Percentiles rank a stretch among this genome's conserved stretches.
These are phyloP conservation scores for Pythium dissotocum DNA, from an alignment of 352 stramenopile species.

Conservation along the genomic window DNA sequence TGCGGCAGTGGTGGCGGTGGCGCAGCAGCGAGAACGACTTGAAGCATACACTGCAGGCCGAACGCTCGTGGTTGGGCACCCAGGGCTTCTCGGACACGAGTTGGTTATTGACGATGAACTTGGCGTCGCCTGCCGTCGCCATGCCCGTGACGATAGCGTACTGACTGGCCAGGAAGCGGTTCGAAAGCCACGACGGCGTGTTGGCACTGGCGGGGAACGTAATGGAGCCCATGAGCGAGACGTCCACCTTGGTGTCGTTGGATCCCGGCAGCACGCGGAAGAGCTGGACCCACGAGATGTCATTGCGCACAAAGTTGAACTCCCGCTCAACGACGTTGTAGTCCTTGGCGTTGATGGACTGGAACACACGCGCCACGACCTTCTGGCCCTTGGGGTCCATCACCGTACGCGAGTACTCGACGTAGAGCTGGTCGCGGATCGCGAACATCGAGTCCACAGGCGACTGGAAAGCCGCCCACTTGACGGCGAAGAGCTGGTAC, in stretches of 20 bases:
- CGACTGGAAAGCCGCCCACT: constrained; percentile 74
- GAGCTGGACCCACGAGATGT: constrained; percentile 53
- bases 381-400: constrained; percentile 55
- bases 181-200: constrained; percentile 70
- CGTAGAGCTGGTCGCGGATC: constrained; percentile 57
- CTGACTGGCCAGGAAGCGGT: constrained; percentile 54
- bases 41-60: constrained; percentile 73
- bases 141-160: constrained; percentile 41
- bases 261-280: constrained; percentile 56
- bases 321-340: constrained; percentile 45
- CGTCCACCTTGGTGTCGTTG: constrained; percentile 51
- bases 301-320: constrained; percentile 65
- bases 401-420: constrained; percentile 65
- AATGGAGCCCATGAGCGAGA: constrained; percentile 38
- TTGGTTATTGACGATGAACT: constrained; percentile 57
- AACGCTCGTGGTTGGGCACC: constrained; percentile 67
- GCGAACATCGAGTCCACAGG: constrained; percentile 69
- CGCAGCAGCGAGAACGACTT: constrained; percentile 78
- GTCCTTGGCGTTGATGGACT: constrained; percentile 57
- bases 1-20: constrained; percentile 77
- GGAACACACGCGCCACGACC: constrained; percentile 58
- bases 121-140: constrained; percentile 53
- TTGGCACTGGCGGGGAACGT: constrained; percentile 28
- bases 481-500: constrained; percentile 74
- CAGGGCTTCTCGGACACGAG: constrained; percentile 69